Conservation (phyloP, 1,284 basidiomycete species). For the Ganoderma meredithae region DNA sequence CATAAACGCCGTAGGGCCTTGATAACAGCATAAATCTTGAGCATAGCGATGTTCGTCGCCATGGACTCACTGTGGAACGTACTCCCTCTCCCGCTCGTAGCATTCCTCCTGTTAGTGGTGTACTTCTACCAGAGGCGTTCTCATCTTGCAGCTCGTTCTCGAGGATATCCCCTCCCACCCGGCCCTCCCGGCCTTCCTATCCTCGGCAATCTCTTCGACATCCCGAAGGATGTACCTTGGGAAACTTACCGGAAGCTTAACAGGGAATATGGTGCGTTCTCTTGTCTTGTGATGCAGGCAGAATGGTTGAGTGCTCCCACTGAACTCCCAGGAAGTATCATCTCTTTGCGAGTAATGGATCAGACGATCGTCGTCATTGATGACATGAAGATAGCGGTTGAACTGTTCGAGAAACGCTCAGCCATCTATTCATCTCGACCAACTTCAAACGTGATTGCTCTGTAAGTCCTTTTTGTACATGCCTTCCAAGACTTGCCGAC, state of each 20-base stretch:
- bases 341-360: neutral
- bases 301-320: neutral
- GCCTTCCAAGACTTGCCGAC: neutral
- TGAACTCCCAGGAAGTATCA: neutral
- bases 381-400: conserved; percentile 15
- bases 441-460: conserved; percentile 22
- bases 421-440: conserved; percentile 44
- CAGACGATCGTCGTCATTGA: conserved; percentile 1
- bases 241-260: conserved; percentile 6
- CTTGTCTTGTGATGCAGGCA: neutral
- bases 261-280: conserved; percentile 7
- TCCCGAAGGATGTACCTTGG: conserved; percentile 27
- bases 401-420: conserved; percentile 44
- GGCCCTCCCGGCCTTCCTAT: conserved; percentile 28
- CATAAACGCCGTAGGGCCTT: neutral
- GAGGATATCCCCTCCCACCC: conserved; percentile 20
- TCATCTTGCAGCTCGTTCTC: conserved; percentile 5
- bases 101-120: neutral
- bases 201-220: conserved; percentile 31
- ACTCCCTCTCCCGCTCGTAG: neutral
- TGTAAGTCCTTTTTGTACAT: neutral
- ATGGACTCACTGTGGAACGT: neutral
- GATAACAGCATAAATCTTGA: neutral
- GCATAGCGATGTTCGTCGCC: neutral
- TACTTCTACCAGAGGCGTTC: neutral